Evolutionary conservation across 768 basidiomycete genomes (phyloP), one percentile per base, ranked within the genome.

Genomic region (Mycena floridula): DNA sequence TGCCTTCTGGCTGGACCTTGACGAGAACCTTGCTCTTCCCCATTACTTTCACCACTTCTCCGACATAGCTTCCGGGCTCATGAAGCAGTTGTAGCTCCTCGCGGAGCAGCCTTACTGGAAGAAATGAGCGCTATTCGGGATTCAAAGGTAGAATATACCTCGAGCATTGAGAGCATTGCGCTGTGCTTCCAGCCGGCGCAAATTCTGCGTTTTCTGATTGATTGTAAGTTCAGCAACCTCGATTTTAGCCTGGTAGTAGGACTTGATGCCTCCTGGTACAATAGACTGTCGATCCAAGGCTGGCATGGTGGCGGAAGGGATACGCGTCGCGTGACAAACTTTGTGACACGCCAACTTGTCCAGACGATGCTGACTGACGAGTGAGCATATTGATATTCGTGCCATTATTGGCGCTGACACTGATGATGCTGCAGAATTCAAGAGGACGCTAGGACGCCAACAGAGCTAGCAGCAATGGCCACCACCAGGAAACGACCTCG

Each of bases 11-110:
- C 61, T 97, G 94, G 5, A 98, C 92, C 63, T 99, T 97, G 50
- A 99, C 94, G 32, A 98, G 68, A 12, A 98, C 94, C 66, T 96
- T 97, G 64, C 83, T 98, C 85, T 97, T 97, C 44, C 94, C 92
- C 96, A 98, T 99, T 5, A 96, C 86, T 67, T 95, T 98, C 53
- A 97, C 85, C 11, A 98, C 82, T 66, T 98, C 96, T 6, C 96
- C 96, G 30, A 99, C 94, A 67, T 98, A 97, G 59, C 87, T 90
- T 22, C 93, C 95, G 0, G 96, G 93, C 58, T 98, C 95, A 51
- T 93, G 92, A 6, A 96, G 70, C 11, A 94, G 71, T 57, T 93
- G 93, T 3, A 98, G 69, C 65, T 95, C 95, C 62, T 99, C 95
- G 30, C 94, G 64, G 25, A 98, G 71, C 8, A 98, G 64, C 38